Evolutionary conservation across 306 rosid genomes (phyloP).

Genomic region (Glycine soja): DNA sequence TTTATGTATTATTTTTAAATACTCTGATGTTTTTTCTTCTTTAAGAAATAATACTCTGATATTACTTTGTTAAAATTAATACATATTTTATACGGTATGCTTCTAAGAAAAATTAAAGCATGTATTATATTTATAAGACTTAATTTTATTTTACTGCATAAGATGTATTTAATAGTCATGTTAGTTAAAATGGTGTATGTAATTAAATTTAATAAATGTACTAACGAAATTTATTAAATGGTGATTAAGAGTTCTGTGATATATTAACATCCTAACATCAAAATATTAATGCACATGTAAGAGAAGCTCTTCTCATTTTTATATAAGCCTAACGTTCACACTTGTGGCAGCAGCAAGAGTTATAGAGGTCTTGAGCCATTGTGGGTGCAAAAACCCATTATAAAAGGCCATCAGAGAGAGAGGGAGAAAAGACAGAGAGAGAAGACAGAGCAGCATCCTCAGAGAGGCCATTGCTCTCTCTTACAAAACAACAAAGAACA

Average conservation of each 20-base stretch:
- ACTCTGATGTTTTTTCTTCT: neutral
- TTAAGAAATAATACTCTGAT: neutral
- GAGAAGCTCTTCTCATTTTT: neutral
- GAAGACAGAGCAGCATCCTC: slow-evolving; percentile 22
- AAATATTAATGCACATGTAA: neutral
- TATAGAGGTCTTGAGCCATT: slow-evolving; percentile 17
- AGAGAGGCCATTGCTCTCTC: slow-evolving; percentile 31
- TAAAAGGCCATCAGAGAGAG: slow-evolving; percentile 44
- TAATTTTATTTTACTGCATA: neutral
- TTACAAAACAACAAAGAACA: neutral
- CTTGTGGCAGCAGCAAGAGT: slow-evolving; percentile 50
- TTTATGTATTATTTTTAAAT: neutral
- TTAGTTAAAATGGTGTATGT: neutral
- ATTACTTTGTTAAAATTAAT: neutral
- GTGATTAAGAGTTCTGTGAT: neutral
- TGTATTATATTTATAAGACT: neutral
- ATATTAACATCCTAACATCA: neutral
- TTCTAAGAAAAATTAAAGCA: neutral
- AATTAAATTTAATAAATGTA: neutral
- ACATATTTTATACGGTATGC: neutral
- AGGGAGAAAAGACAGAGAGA: neutral
- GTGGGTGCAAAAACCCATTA: slow-evolving; percentile 42
- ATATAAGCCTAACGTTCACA: slow-evolving; percentile 13
- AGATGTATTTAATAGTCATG: neutral
- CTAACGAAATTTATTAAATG: neutral